A percentile compares a stretch with the other conserved stretches of the same genome.
phyloP scores from a whole-genome alignment of 768 basidiomycete species.

The Termitomyces sp. region DNA sequence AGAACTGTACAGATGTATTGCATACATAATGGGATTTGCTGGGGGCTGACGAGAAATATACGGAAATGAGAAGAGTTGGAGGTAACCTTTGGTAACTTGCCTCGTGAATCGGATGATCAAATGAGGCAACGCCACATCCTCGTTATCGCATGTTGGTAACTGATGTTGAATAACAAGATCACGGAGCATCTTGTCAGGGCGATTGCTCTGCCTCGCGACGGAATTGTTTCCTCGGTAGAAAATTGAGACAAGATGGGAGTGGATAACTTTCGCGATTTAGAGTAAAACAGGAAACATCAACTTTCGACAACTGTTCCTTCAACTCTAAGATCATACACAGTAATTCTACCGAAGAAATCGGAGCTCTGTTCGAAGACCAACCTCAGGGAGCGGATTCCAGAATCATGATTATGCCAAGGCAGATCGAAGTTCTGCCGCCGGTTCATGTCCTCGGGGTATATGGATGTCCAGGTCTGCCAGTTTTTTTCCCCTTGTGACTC shows the following conservation, averaged over 20 bases:
- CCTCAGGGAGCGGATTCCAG: slow-evolving; percentile 44
- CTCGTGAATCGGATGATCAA: neutral
- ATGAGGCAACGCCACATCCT: neutral
- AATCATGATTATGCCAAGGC: slow-evolving; percentile 14
- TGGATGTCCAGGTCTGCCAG: slow-evolving; percentile 46
- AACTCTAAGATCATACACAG: slow-evolving; percentile 11
- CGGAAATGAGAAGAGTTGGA: neutral
- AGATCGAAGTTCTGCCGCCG: slow-evolving; percentile 64
- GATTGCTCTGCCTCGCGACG: neutral
- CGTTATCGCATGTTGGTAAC: neutral
- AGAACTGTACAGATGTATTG: neutral
- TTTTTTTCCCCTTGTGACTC: slow-evolving; percentile 21
- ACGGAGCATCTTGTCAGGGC: no score
- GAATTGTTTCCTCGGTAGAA: neutral
- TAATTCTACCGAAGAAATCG: slow-evolving; percentile 9
- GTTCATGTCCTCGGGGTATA: slow-evolving; percentile 82
- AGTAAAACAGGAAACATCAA: neutral
- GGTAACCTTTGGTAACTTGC: neutral
- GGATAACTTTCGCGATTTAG: neutral
- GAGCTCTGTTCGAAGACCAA: slow-evolving; percentile 43
- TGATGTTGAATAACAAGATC: neutral
- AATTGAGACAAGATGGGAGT: neutral
- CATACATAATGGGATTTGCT: neutral
- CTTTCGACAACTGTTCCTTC: slow-evolving; percentile 6
- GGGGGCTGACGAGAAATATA: neutral